Percentiles rank a stretch among this genome's conserved stretches.
These are phyloP conservation scores for Debaryomyces prosopidis DNA, from an alignment of 805 yeast genomes.

Conservation along the genomic window DNA sequence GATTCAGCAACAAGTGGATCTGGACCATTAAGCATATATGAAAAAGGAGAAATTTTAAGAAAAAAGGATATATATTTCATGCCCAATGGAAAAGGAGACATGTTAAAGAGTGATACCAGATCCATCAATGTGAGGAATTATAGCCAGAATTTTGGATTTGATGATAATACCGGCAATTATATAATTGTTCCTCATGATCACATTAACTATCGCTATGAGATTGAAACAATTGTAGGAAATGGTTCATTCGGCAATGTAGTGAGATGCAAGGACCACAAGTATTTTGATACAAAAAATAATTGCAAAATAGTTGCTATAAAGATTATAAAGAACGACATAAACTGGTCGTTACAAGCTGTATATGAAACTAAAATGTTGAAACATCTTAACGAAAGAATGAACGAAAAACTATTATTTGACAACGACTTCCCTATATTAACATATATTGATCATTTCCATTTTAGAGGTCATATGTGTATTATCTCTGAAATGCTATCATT, in stretches of 20 bases:
- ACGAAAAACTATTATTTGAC: background rate
- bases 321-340: conserved; percentile 69
- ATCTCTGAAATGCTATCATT: conserved; percentile 71
- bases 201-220: conserved; percentile 71
- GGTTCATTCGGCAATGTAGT: conserved; percentile 86
- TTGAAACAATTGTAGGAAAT: conserved; percentile 59
- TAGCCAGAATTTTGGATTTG: conserved; percentile 65
- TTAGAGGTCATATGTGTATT: conserved; percentile 81
- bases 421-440: conserved; percentile 38
- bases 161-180: conserved; percentile 68
- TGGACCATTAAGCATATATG: conserved; percentile 48
- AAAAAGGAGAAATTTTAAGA: conserved; percentile 59
- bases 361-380: conserved; percentile 72
- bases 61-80: conserved; percentile 50
- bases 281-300: conserved; percentile 1
- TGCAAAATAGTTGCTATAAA: conserved; percentile 68
- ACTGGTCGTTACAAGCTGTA: conserved; percentile 76
- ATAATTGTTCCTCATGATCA: conserved; percentile 61
- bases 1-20: background rate
- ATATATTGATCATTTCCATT: conserved; percentile 70
- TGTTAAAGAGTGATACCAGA: conserved; percentile 5
- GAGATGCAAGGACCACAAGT: conserved; percentile 66
- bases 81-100: conserved; percentile 31
- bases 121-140: conserved; percentile 38
- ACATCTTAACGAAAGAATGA: conserved; percentile 32